Evolutionary conservation across 1,284 basidiomycete species (phyloP).

Genomic region (Athelia psychrophila): DNA sequence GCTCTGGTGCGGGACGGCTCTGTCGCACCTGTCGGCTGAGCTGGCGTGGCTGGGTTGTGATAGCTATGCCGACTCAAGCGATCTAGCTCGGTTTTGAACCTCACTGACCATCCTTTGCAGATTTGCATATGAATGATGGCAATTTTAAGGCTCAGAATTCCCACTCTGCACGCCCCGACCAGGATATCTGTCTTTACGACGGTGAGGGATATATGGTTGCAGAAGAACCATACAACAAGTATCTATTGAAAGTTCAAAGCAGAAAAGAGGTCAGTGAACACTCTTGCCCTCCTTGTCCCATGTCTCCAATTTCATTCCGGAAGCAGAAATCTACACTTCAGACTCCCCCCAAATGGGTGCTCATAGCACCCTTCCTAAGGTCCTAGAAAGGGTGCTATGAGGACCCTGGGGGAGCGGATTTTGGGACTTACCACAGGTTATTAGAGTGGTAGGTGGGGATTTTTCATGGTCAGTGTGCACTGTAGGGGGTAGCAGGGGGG

Average conservation of each 20-base stretch:
- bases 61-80: too few relatives aligned
- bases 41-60: too few relatives aligned
- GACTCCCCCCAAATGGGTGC: too few relatives aligned
- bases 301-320: neutral
- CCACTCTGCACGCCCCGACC: rapidly evolving
- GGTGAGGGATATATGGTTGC: slow-evolving; percentile 9
- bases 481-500: too few relatives aligned
- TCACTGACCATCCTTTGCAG: neutral
- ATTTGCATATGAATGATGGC: slow-evolving; percentile 9
- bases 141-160: slow-evolving; percentile 14
- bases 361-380: too few relatives aligned
- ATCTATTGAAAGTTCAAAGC: slow-evolving; percentile 3
- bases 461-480: too few relatives aligned
- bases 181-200: slow-evolving; percentile 12
- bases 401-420: too few relatives aligned
- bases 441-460: too few relatives aligned
- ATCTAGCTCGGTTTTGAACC: too few relatives aligned
- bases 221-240: slow-evolving; percentile 6
- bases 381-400: too few relatives aligned
- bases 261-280: slow-evolving; percentile 3
- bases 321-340: slow-evolving; percentile 12
- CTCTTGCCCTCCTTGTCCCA: neutral
- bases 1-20: neutral
- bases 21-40: too few relatives aligned
- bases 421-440: too few relatives aligned